phyloP scores from a whole-genome alignment of 1,284 basidiomycete species.

The Ustilago trichophora region DNA sequence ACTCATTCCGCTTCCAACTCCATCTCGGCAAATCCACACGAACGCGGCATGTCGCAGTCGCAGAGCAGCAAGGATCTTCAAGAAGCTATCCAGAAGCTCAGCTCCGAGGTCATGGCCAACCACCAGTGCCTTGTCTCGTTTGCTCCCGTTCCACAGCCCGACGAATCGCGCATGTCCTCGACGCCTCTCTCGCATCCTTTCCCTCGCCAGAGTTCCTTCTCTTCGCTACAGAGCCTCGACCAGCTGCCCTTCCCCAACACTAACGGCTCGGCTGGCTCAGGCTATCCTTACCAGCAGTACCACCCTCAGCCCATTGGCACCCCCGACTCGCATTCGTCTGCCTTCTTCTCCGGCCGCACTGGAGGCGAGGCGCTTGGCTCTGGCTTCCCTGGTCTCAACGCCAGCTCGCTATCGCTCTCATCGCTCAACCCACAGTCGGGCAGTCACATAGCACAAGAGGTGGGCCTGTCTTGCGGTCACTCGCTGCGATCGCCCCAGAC shows the following conservation, averaged over 20 bases:
- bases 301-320: constrained; percentile 45
- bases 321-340: constrained; percentile 42
- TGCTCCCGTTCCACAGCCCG: constrained; percentile 42
- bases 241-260: constrained; percentile 40
- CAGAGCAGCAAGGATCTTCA: constrained; percentile 51
- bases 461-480: constrained; percentile 22
- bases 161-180: constrained; percentile 33
- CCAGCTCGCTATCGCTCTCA: constrained; percentile 47
- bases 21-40: constrained; percentile 36
- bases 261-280: constrained; percentile 28
- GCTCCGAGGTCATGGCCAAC: constrained; percentile 54
- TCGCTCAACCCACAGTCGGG: constrained; percentile 45
- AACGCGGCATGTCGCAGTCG: constrained; percentile 38
- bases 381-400: constrained; percentile 41
- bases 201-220: constrained; percentile 46
- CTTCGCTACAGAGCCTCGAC: constrained; percentile 38
- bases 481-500: constrained; percentile 22
- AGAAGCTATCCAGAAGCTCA: constrained; percentile 56
- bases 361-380: constrained; percentile 31
- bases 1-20: constrained; percentile 54
- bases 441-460: constrained; percentile 41
- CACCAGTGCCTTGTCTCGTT: constrained; percentile 60
- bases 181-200: constrained; percentile 37
- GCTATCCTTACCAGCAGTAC: constrained; percentile 53
- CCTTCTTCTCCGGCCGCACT: constrained; percentile 30